A percentile compares a stretch with the other conserved stretches of the same genome.
phyloP scores from a whole-genome alignment of 163 green algal species.

The Smithsoniella earleae region DNA sequence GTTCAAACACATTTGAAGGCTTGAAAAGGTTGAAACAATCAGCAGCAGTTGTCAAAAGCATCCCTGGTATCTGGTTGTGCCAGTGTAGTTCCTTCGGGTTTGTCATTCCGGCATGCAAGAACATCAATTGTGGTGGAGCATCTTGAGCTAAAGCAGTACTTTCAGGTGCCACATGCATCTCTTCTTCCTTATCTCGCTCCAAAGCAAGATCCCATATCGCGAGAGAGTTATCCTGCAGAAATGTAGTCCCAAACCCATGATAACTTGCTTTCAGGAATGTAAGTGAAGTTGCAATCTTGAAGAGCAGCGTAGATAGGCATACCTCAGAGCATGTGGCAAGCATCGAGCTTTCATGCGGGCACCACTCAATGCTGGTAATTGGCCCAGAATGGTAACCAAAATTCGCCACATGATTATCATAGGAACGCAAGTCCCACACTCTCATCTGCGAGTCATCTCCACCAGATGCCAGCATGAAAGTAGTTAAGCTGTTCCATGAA shows the following conservation, averaged over 20 bases:
- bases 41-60: conserved; percentile 74
- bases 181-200: conserved; percentile 87
- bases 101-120: conserved; percentile 85
- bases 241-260: too few relatives aligned
- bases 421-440: conserved; percentile 89
- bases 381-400: conserved; percentile 81
- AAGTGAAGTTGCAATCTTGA: too few relatives aligned
- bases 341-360: conserved; percentile 81
- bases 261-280: too few relatives aligned
- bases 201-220: conserved; percentile 91
- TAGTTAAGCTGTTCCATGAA: conserved; percentile 81
- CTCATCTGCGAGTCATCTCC: conserved; percentile 76
- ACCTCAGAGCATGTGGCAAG: conserved; percentile 56
- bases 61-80: conserved; percentile 88
- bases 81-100: conserved; percentile 95
- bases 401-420: conserved; percentile 63
- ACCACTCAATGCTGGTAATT: conserved; percentile 92
- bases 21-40: conserved; percentile 97
- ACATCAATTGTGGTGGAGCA: conserved; percentile 81
- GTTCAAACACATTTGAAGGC: conserved; percentile 69
- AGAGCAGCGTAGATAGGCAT: too few relatives aligned
- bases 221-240: conserved; percentile 33
- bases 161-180: conserved; percentile 63
- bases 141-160: conserved; percentile 54
- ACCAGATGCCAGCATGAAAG: conserved; percentile 88